These are phyloP conservation scores for Trichoderma koningii DNA, from an alignment of 2,329 filamentous ascomycete genomes.

Conservation along the genomic window DNA sequence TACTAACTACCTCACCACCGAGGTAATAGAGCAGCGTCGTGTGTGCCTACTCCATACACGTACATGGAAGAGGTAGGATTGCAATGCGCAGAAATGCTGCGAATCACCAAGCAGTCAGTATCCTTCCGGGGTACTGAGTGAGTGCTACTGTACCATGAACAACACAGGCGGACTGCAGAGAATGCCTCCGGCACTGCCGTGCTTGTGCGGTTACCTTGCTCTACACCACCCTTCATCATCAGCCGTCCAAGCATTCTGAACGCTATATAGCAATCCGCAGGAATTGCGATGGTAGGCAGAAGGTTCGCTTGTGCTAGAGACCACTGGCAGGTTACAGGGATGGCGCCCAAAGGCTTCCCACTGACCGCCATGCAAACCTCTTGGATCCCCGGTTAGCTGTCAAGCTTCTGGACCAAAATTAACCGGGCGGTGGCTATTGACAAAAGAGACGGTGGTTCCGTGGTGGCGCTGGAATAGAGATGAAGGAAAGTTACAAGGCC, in stretches of 20 bases:
- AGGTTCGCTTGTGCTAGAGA: background rate
- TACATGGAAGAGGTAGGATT: no score
- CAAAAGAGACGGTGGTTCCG: background rate
- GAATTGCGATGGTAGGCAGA: background rate
- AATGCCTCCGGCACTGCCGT: background rate
- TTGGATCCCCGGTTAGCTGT: background rate
- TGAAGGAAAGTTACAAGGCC: background rate
- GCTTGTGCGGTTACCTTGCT: background rate
- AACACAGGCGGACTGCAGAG: background rate
- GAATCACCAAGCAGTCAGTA: background rate
- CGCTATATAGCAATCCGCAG: background rate
- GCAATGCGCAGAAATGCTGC: background rate
- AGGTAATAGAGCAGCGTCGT: no score
- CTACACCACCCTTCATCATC: no score
- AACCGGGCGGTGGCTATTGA: background rate
- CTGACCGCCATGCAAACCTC: constrained; percentile 15
- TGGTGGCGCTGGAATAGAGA: constrained; percentile 1
- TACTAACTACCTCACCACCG: background rate
- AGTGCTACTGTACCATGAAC: background rate
- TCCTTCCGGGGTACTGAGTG: background rate
- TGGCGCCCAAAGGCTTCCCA: background rate
- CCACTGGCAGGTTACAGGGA: constrained; percentile 2
- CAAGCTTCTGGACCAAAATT: background rate
- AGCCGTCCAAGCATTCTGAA: background rate
- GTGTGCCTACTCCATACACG: no score